phyloP scores from a whole-genome alignment of 2,329 filamentous ascomycete genomes.

The Penicillium sp. region DNA sequence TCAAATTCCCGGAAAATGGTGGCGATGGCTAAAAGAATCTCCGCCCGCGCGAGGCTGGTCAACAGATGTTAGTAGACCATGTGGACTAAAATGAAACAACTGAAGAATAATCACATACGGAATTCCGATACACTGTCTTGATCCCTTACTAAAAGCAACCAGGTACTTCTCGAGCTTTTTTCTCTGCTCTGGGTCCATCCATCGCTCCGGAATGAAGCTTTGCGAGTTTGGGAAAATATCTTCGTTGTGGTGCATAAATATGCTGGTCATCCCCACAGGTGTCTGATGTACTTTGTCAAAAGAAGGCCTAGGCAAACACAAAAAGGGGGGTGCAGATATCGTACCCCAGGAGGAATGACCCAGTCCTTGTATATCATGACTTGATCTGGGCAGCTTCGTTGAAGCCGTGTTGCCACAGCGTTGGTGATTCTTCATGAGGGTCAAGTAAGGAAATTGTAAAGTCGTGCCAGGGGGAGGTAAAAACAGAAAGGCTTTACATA shows the following conservation, averaged over 20 bases:
- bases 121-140: conserved; percentile 41
- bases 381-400: conserved; percentile 24
- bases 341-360: conserved; percentile 28
- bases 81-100: background rate
- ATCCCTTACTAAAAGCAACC: conserved; percentile 36
- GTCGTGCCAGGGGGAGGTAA: too few species aligned
- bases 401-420: conserved; percentile 24
- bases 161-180: conserved; percentile 31
- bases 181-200: conserved; percentile 26
- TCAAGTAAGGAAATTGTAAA: background rate
- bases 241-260: conserved; percentile 31
- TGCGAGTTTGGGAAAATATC: conserved; percentile 31
- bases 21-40: conserved; percentile 27
- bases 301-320: background rate
- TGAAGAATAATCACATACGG: conserved; percentile 23
- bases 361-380: conserved; percentile 26
- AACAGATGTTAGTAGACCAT: background rate
- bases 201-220: conserved; percentile 33
- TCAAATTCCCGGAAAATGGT: conserved; percentile 25
- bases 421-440: conserved; percentile 8
- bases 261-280: conserved; percentile 34
- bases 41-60: conserved; percentile 27
- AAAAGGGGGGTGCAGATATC: background rate
- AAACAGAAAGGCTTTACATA: conserved; percentile 4
- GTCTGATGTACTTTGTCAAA: conserved; percentile 13